A percentile compares a stretch with the other conserved stretches of the same genome.
Evolutionary conservation across 2,329 filamentous ascomycete genomes (phyloP).

Genomic region (Parafenestella ontariensis): DNA sequence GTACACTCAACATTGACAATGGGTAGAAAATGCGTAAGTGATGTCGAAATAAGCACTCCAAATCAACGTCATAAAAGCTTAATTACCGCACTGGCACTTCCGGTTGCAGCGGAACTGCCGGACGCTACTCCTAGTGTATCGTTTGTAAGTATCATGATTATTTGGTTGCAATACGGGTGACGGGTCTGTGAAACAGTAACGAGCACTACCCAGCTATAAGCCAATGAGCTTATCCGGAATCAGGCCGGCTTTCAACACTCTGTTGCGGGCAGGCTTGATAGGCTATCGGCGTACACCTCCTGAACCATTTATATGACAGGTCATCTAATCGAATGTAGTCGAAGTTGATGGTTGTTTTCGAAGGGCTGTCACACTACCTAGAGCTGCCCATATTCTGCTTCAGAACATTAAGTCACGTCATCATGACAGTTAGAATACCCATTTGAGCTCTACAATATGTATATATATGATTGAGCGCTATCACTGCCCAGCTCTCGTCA

Average conservation of each 20-base stretch:
- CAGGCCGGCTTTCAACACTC: too few species aligned
- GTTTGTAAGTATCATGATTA: not conserved
- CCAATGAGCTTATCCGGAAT: not conserved
- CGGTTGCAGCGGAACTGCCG: not conserved
- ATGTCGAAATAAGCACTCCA: not conserved
- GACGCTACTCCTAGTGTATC: not conserved
- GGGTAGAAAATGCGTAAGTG: not conserved
- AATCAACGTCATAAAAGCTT: not conserved
- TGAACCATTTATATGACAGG: too few species aligned
- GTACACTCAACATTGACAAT: not conserved
- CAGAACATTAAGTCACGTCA: not conserved
- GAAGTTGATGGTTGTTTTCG: too few species aligned
- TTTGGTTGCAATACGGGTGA: not conserved
- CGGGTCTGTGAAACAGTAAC: not conserved
- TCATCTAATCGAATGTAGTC: not conserved
- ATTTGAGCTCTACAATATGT: not conserved
- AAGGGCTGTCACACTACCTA: not conserved
- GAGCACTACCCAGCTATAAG: not conserved
- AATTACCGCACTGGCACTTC: not conserved
- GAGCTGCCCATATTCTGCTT: not conserved
- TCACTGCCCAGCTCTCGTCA: not conserved
- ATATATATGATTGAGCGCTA: not conserved
- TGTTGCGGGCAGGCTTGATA: too few species aligned
- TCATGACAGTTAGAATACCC: not conserved
- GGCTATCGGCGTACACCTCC: too few species aligned